Evolutionary conservation across 352 stramenopile species (phyloP), one percentile per base, ranked within the genome.

Genomic region (Pythium rishiriense): DNA sequence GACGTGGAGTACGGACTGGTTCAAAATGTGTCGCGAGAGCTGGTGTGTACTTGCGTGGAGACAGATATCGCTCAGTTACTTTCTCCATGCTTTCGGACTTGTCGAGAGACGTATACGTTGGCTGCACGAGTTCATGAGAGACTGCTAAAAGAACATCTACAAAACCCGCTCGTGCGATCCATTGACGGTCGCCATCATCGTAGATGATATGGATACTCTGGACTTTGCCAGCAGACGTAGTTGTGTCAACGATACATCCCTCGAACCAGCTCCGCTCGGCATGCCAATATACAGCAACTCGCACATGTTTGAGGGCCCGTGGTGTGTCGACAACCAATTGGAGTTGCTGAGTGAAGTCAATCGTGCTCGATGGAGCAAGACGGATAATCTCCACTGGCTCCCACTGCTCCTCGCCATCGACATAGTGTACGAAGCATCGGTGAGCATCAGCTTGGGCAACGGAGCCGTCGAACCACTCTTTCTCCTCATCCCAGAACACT

Each of bases 351-450:
- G 28, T 56, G 26, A 33, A 24, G 15, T 17, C 17, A n/a, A 17
- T 29, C 21, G 35, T 49, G 39, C n/a, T 37, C 1, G 62, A 33
- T 26, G 62, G 54, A 14, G 54, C 53, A 17, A 4, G 15, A 15
- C 54, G 61, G 4, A 73, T 41, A 25, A 31, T 29, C 2, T 47
- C 29, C 46, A 71, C 61, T 58, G 28, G 3, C 45, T 88, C 77
- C 77, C 79, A 88, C 31, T 66, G 64, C 21, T 76, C 33, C 28
- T 88, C 79, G 22, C 75, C 77, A 28, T 88, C 79, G 21, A 75
- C 62, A 49, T 88, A 88, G 21, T 73, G 58, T 11, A 88, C 67
- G 39, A 70, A 72, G 41, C 55, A 80, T n/a, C 59, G 54, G 2
- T 35, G 26, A 0, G 8, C 31, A 6, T 76, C 69, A 4, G 58